Evolutionary conservation across 2,329 filamentous ascomycete genomes (phyloP), one percentile per base, ranked within the genome.

Genomic region (Neophaeococcomyces mojaviensis): DNA sequence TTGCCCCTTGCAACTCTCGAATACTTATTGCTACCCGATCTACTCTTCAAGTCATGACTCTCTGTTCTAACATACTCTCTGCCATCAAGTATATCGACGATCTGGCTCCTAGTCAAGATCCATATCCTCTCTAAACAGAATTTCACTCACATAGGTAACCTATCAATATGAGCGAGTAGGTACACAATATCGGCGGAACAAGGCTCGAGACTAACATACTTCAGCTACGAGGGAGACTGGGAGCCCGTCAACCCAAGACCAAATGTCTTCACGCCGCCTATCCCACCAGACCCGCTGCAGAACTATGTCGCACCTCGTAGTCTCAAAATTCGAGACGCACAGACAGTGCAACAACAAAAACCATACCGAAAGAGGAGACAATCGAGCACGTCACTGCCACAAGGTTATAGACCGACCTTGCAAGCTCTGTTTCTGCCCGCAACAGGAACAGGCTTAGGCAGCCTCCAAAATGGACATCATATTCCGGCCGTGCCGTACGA

Each of bases 91-190:
- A 5, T 28, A 5, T 10, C 10, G 5, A 10, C 24, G 10, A 10
- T 10, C 10, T 28, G 5, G 5, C 5, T 28, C 24, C 10, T 28
- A 10, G 24, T 10, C 24, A 28, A 28, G 24, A 28, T 5, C 10
- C 10, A 10, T 28, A 28, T 10, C 10, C 24, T 10, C 10, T 28
- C 24, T 28, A 10, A n/a, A 28, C 24, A 28, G 24, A 5, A 28
- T 28, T 28, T 10, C 24, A 10, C 10, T 10, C 24, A 28, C 10
- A 28, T 10, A 28, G 24, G 5, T 10, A 28, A 10, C 10, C 24
- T 28, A 10, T 15, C 41, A 32, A 13, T 35, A 55, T 55, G 53
- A 52, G 49, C 46, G 53, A 55, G 53, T 55, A 19, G 48, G 53
- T 54, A 12, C 13, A 30, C 16, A n/a, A 7, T 24, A 10, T n/a